These are phyloP conservation scores for Podospora tetraspora DNA, from an alignment of 495 filamentous ascomycete genomes.

Conservation along the genomic window DNA sequence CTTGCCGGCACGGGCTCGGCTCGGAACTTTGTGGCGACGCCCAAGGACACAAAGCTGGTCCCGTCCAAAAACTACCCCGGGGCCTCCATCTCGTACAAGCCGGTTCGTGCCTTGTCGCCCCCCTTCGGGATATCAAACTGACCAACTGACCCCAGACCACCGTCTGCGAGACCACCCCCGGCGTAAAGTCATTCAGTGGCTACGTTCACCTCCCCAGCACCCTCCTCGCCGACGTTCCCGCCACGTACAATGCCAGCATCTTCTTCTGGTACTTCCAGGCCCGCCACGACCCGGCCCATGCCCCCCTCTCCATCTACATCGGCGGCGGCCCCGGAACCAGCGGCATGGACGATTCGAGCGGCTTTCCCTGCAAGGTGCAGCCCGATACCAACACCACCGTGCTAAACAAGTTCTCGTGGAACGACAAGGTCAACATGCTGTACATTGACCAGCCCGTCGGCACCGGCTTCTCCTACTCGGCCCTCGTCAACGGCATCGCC, in stretches of 20 bases:
- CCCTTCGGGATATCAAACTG: background rate
- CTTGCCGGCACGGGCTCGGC: background rate
- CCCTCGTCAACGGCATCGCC: slow-evolving; percentile 37
- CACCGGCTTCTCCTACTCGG: slow-evolving; percentile 49
- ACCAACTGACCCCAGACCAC: slow-evolving; percentile 9
- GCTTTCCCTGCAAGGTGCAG: slow-evolving; percentile 33
- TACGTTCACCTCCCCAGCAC: slow-evolving; percentile 40
- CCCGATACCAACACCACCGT: slow-evolving; percentile 42
- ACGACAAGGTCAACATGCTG: slow-evolving; percentile 63
- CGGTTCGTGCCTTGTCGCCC: background rate
- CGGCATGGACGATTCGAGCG: slow-evolving; percentile 55
- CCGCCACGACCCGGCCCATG: slow-evolving; percentile 49
- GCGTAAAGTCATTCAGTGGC: slow-evolving; percentile 41
- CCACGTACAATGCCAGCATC: slow-evolving; percentile 1
- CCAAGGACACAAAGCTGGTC: slow-evolving; percentile 5
- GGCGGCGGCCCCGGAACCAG: slow-evolving; percentile 57
- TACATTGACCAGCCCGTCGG: slow-evolving; percentile 62
- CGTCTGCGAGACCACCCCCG: slow-evolving; percentile 27
- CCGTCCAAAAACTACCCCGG: slow-evolving; percentile 11
- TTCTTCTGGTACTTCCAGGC: slow-evolving; percentile 75
- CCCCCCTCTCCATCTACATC: slow-evolving; percentile 59
- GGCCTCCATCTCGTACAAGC: slow-evolving; percentile 17
- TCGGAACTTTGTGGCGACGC: slow-evolving; percentile 8
- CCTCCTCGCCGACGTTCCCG: slow-evolving; percentile 13
- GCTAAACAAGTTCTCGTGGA: slow-evolving; percentile 53